Evolutionary conservation across 1,284 basidiomycete genomes (phyloP).

Genomic region (Chalciporus sp.): DNA sequence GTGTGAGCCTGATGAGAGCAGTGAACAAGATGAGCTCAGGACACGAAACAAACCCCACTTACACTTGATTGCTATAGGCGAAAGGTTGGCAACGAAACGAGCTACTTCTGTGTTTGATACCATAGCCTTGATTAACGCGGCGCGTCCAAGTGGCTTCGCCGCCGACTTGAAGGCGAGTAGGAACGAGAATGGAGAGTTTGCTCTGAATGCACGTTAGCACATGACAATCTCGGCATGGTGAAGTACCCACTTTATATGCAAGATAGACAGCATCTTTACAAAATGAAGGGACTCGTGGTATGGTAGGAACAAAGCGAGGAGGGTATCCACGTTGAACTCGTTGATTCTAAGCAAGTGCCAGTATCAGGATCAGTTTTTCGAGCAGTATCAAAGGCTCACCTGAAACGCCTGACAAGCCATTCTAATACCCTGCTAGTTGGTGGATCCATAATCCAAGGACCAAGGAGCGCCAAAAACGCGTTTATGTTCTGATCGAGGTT

Average conservation of each 20-base stretch:
- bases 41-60: slow-evolving; percentile 18
- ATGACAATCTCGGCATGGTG: background rate
- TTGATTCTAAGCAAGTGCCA: slow-evolving; percentile 63
- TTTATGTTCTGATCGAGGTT: slow-evolving; percentile 64
- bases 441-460: slow-evolving; percentile 80
- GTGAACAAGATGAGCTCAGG: slow-evolving; percentile 7
- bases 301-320: slow-evolving; percentile 86
- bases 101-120: slow-evolving; percentile 70
- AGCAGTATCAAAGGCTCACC: slow-evolving; percentile 49
- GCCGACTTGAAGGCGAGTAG: slow-evolving; percentile 77
- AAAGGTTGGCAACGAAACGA: slow-evolving; percentile 66
- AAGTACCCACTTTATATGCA: slow-evolving; percentile 67
- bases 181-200: slow-evolving; percentile 61
- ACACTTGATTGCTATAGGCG: slow-evolving; percentile 62
- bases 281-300: slow-evolving; percentile 97
- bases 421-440: slow-evolving; percentile 90
- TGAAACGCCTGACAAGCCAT: slow-evolving; percentile 93
- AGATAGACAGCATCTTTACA: slow-evolving; percentile 88
- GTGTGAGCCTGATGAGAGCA: slow-evolving; percentile 21
- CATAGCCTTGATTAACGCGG: slow-evolving; percentile 76
- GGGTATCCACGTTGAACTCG: slow-evolving; percentile 87
- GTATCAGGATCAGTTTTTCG: background rate
- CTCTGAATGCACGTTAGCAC: slow-evolving; percentile 34
- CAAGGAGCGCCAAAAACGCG: slow-evolving; percentile 71
- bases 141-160: slow-evolving; percentile 69